Evolutionary conservation across 192 early-diverging fungal genomes (phyloP), one percentile per base, ranked within the genome.

Genomic region (Coemansia sp.): DNA sequence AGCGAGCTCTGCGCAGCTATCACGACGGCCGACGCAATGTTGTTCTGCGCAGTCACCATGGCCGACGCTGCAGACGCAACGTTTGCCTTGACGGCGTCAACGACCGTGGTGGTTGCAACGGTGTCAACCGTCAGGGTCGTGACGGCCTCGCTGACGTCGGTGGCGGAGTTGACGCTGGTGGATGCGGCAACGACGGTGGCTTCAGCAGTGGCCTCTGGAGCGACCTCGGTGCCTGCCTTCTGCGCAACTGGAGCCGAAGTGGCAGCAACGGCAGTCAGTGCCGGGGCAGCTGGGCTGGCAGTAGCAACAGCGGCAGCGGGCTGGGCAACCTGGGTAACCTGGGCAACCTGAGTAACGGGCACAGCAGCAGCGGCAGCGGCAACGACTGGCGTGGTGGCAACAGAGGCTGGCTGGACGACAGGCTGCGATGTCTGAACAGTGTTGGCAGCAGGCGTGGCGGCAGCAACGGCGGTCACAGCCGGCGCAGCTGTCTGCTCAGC

Each of bases 331-430:
- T 44, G 39, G 7, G 27, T 43, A 34, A 47, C 18, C 2, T 46
- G 45, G 2, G 34, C 19, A 13, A 51, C 62, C 64, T 44, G 42
- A 3, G 33, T 45, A 38, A 40, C 21, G 7, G 38, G 47, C 1
- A 10, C 9, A 37, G 43, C 30, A 14, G 51, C 49, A 48, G 61
- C 58, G 4, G 66, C 72, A 22, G 62, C 66, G 34, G 60, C 72
- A 21, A 58, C 61, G 41, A 33, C 54, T 0, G 52, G 33, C 22
- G 24, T 21, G 18, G 54, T 22, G 21, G 23, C 47, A 49, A 49
- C 47, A 10, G 47, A 6, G 25, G 47, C 47, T 7, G 22, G 34
- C 34, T 30, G 33, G 18, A 47, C 45, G 10, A 19, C 45, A 47
- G 45, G 45, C 45, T 47, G 45, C 10, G 45, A 23, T 18, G 45